A percentile compares a stretch with the other conserved stretches of the same genome.
Evolutionary conservation across 1,139 yeast species (phyloP).

Genomic region (Debaryomyces udenii): DNA sequence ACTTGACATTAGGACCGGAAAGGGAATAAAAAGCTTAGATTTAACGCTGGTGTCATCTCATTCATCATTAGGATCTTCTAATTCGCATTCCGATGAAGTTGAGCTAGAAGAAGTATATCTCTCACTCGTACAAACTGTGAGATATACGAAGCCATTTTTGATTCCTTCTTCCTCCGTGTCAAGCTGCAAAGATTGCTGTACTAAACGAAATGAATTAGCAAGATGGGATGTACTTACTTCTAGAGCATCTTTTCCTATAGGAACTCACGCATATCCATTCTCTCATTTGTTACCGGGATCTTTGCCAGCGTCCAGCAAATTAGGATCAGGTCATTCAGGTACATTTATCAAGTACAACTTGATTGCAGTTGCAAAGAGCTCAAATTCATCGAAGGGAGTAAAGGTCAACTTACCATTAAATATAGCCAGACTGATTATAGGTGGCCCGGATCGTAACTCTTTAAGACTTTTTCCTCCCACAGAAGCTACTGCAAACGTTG

Average conservation of each 20-base stretch:
- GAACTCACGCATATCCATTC: conserved; percentile 88
- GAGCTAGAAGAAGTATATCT: conserved; percentile 61
- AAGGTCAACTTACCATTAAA: conserved; percentile 67
- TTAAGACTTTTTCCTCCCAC: conserved; percentile 95
- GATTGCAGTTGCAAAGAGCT: conserved; percentile 55
- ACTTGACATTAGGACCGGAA: conserved; percentile 21
- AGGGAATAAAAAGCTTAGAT: background rate
- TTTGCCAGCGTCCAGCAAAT: conserved; percentile 76
- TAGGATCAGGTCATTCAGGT: conserved; percentile 57
- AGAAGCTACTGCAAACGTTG: conserved; percentile 81
- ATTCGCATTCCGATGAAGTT: conserved; percentile 24
- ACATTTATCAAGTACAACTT: conserved; percentile 72
- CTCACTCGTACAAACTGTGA: conserved; percentile 69
- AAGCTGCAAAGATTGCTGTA: conserved; percentile 60
- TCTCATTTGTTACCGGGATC: conserved; percentile 90
- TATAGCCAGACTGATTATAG: conserved; percentile 72
- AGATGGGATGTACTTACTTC: conserved; percentile 82
- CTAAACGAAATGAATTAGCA: conserved; percentile 63
- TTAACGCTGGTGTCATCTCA: conserved; percentile 10
- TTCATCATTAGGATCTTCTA: conserved; percentile 17
- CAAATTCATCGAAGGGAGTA: conserved; percentile 29
- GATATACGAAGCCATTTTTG: conserved; percentile 64
- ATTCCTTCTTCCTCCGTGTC: conserved; percentile 54
- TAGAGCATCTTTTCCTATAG: conserved; percentile 57
- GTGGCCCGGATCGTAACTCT: conserved; percentile 86